Percentiles rank a stretch among this genome's conserved stretches.
Evolutionary conservation across 1,284 basidiomycete genomes (phyloP).

Genomic region (Golubevia pallescens): DNA sequence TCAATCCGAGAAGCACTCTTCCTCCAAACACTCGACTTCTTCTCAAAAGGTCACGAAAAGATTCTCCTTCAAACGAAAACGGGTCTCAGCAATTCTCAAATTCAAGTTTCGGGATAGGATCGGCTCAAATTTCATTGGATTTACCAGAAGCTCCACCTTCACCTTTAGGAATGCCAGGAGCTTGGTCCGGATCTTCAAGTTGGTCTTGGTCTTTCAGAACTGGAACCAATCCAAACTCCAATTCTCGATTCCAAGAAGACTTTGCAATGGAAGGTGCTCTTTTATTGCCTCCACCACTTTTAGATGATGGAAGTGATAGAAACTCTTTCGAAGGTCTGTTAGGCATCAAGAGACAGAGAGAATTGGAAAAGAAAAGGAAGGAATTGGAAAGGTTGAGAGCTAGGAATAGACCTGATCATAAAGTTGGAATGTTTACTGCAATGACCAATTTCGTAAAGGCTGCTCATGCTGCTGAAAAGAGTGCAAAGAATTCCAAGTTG

Average conservation of each 20-base stretch:
- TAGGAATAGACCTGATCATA: conserved; percentile 53
- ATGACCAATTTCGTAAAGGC: conserved; percentile 57
- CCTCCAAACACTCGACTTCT: too few relatives aligned
- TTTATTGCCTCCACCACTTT: conserved; percentile 51
- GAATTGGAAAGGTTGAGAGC: conserved; percentile 36
- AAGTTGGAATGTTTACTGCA: conserved; percentile 47
- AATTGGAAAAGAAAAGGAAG: conserved; percentile 37
- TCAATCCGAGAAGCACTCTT: too few relatives aligned
- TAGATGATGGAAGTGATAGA: conserved; percentile 43
- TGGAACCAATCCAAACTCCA: neutral
- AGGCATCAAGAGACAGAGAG: conserved; percentile 50
- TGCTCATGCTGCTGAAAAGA: conserved; percentile 50
- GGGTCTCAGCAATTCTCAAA: neutral
- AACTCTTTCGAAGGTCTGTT: conserved; percentile 47
- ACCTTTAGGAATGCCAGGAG: conserved; percentile 58
- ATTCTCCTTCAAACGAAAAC: too few relatives aligned
- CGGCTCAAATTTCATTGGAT: conserved; percentile 17
- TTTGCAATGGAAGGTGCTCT: conserved; percentile 33
- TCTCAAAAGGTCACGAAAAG: too few relatives aligned
- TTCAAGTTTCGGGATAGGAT: conserved; percentile 36
- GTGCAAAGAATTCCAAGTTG: neutral
- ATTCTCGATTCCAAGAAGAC: conserved; percentile 34
- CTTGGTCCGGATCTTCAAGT: conserved; percentile 23
- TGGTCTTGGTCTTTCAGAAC: neutral
- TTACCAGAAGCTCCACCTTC: conserved; percentile 45